Conservation (phyloP, 495 filamentous ascomycete species). For the Penicillium pulvis region DNA sequence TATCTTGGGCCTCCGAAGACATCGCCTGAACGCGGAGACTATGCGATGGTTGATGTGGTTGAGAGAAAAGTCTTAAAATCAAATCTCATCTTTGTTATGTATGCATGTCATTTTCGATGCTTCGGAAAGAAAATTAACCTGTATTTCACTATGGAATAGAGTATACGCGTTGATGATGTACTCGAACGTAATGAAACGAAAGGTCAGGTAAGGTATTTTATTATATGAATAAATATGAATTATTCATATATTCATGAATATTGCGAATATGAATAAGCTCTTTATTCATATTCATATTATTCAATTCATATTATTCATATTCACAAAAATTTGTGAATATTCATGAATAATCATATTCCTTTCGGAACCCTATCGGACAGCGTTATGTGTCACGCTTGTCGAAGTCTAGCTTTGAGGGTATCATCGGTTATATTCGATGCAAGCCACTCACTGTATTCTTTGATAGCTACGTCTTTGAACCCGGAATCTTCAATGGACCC, state of each 20-base stretch:
- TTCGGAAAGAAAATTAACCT: neutral
- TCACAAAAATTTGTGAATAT: too few species aligned
- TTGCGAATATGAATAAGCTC: conserved; percentile 5
- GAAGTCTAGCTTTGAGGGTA: conserved; percentile 17
- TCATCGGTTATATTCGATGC: conserved; percentile 18
- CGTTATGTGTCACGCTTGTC: conserved; percentile 20
- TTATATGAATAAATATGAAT: conserved; percentile 13
- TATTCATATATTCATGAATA: conserved; percentile 16
- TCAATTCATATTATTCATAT: too few species aligned
- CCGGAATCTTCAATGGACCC: conserved; percentile 13
- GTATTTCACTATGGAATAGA: conserved; percentile 8
- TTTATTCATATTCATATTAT: too few species aligned
- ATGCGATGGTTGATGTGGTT: conserved; percentile 21
- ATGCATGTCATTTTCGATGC: conserved; percentile 11
- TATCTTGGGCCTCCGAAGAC: conserved; percentile 17
- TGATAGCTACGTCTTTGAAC: conserved; percentile 20
- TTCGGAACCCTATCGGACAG: neutral
- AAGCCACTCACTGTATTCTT: conserved; percentile 25
- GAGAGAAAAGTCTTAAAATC: conserved; percentile 11
- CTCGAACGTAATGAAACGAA: conserved; percentile 14
- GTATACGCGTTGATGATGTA: conserved; percentile 14
- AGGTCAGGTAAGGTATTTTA: conserved; percentile 12
- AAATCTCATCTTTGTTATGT: neutral
- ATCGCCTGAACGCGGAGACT: conserved; percentile 19
- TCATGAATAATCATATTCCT: too few species aligned